Conservation (phyloP, 176 grass and related monocot genomes). For the Musa troglodytarum region DNA sequence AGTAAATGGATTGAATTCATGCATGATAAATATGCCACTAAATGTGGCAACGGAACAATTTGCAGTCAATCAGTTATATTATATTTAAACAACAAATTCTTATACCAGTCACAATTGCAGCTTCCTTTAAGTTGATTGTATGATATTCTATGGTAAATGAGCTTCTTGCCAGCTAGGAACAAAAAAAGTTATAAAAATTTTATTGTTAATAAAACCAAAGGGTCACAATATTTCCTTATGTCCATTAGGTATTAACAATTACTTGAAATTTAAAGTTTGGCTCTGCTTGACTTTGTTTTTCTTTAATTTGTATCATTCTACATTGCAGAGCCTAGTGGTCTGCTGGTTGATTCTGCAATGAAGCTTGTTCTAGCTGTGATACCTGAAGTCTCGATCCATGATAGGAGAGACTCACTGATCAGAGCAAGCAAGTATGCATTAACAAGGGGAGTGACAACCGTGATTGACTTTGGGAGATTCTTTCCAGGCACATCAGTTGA, state of each 20-base stretch:
- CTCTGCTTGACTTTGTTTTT: neutral
- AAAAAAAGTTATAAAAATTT: too few relatives aligned
- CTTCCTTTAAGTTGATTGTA: too few relatives aligned
- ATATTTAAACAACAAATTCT: too few relatives aligned
- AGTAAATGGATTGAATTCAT: too few relatives aligned
- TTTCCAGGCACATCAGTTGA: slow-evolving; percentile 41
- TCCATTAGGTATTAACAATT: neutral
- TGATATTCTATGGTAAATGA: too few relatives aligned
- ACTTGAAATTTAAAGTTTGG: neutral
- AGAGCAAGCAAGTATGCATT: slow-evolving; percentile 68
- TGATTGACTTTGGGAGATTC: slow-evolving; percentile 78
- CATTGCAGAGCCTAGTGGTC: slow-evolving; percentile 59
- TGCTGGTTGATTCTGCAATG: slow-evolving; percentile 84
- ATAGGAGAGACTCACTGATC: slow-evolving; percentile 61
- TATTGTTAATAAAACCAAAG: too few relatives aligned
- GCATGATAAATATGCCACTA: too few relatives aligned
- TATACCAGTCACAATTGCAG: too few relatives aligned
- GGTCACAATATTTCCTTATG: too few relatives aligned
- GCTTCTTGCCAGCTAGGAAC: too few relatives aligned
- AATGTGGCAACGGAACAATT: too few relatives aligned
- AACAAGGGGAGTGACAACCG: slow-evolving; percentile 61
- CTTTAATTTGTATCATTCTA: neutral
- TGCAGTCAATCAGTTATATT: too few relatives aligned
- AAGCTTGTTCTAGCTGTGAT: slow-evolving; percentile 46
- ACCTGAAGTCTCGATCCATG: slow-evolving; percentile 38